Percentiles rank a stretch among this genome's conserved stretches.
Evolutionary conservation across 371 early-diverging fungal species (phyloP).

Genomic region (Lichtheimia hyalospora): DNA sequence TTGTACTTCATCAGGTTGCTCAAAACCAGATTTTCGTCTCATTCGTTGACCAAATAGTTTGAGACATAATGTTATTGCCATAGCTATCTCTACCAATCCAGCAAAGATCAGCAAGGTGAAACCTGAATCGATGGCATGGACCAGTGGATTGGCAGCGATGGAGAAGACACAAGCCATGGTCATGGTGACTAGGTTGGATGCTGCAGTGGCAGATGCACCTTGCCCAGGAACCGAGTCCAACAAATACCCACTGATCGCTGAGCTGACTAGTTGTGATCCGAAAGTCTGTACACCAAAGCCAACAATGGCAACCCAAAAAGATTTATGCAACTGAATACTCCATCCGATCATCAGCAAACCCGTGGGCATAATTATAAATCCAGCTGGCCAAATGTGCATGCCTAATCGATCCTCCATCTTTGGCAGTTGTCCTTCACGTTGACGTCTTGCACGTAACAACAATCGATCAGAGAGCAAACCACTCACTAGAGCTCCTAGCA

Average conservation of each 20-base stretch:
- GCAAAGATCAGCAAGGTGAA: conserved; percentile 17
- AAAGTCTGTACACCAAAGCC: conserved; percentile 39
- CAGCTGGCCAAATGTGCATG: conserved; percentile 28
- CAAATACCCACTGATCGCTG: conserved; percentile 37
- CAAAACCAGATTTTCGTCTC: conserved; percentile 14
- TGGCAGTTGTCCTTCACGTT: conserved; percentile 16
- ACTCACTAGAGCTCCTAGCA: conserved; percentile 30
- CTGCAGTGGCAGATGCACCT: conserved; percentile 46
- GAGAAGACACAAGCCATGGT: conserved; percentile 38
- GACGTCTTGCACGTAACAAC: conserved; percentile 18
- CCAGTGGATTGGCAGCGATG: conserved; percentile 21
- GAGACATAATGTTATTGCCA: conserved; percentile 5
- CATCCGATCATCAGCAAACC: conserved; percentile 49
- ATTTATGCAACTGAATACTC: conserved; percentile 31
- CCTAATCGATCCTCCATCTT: conserved; percentile 25
- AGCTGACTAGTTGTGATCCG: conserved; percentile 17
- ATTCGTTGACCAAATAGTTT: conserved; percentile 16
- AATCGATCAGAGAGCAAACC: conserved; percentile 22
- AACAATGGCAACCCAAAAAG: conserved; percentile 34
- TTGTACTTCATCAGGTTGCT: conserved; percentile 5
- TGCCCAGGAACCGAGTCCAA: conserved; percentile 45
- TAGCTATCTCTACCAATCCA: conserved; percentile 4
- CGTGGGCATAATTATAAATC: conserved; percentile 34
- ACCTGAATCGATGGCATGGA: conserved; percentile 18
- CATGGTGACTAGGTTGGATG: conserved; percentile 41